These are phyloP conservation scores for Venturia nashicola DNA, from an alignment of 2,329 filamentous ascomycete species.

Conservation along the genomic window DNA sequence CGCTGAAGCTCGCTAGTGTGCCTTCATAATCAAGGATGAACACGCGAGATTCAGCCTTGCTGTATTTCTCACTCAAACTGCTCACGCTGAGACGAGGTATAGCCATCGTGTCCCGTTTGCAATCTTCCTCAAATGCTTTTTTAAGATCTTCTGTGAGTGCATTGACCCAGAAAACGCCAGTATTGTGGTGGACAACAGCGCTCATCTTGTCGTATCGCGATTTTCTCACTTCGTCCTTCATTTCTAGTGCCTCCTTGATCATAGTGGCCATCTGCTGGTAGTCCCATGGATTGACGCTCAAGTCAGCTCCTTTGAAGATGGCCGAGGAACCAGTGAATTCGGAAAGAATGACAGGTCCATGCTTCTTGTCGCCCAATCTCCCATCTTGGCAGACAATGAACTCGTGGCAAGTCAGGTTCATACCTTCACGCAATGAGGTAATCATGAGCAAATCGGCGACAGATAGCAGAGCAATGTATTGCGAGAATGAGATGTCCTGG, in stretches of 20 bases:
- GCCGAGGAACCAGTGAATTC: conserved; percentile 91
- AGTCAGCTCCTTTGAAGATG: conserved; percentile 66
- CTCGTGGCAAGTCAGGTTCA: conserved; percentile 94
- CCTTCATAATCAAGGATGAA: conserved; percentile 93
- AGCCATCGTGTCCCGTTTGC: conserved; percentile 69
- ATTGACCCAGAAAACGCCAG: conserved; percentile 76
- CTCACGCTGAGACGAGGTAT: conserved; percentile 72
- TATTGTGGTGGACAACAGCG: conserved; percentile 64
- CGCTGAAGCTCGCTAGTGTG: conserved; percentile 73
- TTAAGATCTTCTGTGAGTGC: conserved; percentile 60
- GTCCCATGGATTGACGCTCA: conserved; percentile 92
- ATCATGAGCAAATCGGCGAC: conserved; percentile 90
- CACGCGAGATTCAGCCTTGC: conserved; percentile 52
- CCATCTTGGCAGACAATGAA: conserved; percentile 91
- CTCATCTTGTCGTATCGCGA: conserved; percentile 63
- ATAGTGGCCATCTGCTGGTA: conserved; percentile 79
- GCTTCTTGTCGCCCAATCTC: conserved; percentile 56
- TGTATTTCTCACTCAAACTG: conserved; percentile 54
- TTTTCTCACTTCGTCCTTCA: conserved; percentile 62
- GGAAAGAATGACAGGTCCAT: conserved; percentile 80
- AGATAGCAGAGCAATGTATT: conserved; percentile 84
- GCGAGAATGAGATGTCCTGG: conserved; percentile 84
- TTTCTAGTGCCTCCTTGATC: conserved; percentile 72
- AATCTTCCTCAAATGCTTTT: conserved; percentile 71
- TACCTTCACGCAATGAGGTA: conserved; percentile 87